phyloP scores from a whole-genome alignment of 257 asterid genomes.

The Scutellaria barbata region DNA sequence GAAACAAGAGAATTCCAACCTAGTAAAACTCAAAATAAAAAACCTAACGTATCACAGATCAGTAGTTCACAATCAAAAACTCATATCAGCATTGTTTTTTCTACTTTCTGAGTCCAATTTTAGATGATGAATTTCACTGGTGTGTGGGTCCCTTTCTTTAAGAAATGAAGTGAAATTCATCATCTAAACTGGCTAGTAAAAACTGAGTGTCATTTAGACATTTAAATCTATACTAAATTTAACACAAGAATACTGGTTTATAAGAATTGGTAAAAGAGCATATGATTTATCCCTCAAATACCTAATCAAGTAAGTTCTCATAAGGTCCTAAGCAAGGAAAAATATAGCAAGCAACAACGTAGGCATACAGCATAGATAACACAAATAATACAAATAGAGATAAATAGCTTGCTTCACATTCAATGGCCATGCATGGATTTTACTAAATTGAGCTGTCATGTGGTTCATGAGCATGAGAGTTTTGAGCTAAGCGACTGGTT shows the following conservation, averaged over 20 bases:
- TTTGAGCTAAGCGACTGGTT: background rate
- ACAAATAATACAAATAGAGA: background rate
- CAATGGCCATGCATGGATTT: background rate
- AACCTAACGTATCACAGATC: no score
- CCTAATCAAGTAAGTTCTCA: slow-evolving; percentile 12
- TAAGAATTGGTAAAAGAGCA: background rate
- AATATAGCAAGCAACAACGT: background rate
- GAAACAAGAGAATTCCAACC: background rate
- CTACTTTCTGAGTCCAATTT: no score
- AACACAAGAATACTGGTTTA: background rate
- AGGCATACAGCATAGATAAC: slow-evolving; percentile 3
- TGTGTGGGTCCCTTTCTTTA: background rate
- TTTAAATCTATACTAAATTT: background rate
- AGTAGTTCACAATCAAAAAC: no score
- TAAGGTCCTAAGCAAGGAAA: slow-evolving; percentile 9
- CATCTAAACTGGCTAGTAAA: slow-evolving; percentile 12
- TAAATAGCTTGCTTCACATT: background rate
- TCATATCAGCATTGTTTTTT: no score
- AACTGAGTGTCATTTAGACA: background rate
- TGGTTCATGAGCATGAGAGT: background rate
- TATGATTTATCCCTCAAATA: background rate
- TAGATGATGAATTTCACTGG: no score
- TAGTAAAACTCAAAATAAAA: background rate
- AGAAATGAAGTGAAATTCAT: slow-evolving; percentile 5
- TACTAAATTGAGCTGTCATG: background rate